Evolutionary conservation across 192 early-diverging fungal genomes (phyloP), one percentile per base, ranked within the genome.

Genomic region (Coemansia sp.): DNA sequence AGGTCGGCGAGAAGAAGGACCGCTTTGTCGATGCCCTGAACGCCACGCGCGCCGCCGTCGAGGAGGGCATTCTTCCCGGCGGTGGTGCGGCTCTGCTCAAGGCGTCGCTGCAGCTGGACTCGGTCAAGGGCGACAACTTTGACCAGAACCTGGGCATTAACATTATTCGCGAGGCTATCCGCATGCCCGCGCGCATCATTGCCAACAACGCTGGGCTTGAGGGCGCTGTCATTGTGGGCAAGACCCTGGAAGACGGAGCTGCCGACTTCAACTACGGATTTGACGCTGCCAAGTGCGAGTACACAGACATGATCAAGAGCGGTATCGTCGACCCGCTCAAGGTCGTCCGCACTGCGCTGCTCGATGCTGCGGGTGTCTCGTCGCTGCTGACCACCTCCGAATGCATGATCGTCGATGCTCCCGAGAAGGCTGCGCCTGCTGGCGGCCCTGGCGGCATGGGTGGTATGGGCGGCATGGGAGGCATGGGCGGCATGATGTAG

Each of bases 1-100:
- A 99, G 85, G 98, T 99, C 32, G 96, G 97, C 59, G 98, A 99
- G 84, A 99, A 99, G 93, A 99, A 99, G 90, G 98, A 99, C 87
- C 88, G 98, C 71, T 95, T 98, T 73, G 96, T 95, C 68, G 98
- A 99, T 83, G 95, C 98, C 24, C 84, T 99, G 66, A 95, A 95
- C 75, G 98, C 98, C 49, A 99, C 97, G 24, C 95, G 97, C 69
- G 97, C 97, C 41, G 98, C 98, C 58, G 97, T 99, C 66, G 96
- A 98, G 85, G 95, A 97, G 84, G 98, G 98, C 73, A 98, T 98
- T 74, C 91, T 99, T 35, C 98, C 98, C 11, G 98, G 98, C 62
- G 98, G 98, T 76, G 98, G 98, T 65, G 92, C 93, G 37, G 97
- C 97, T 20, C 87, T 99, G 62, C 86, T 99, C 65, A 99, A 99